A percentile compares a stretch with the other conserved stretches of the same genome.
Evolutionary conservation across 73 alveolate genomes (phyloP).

Genomic region (Breviolum minutum): DNA sequence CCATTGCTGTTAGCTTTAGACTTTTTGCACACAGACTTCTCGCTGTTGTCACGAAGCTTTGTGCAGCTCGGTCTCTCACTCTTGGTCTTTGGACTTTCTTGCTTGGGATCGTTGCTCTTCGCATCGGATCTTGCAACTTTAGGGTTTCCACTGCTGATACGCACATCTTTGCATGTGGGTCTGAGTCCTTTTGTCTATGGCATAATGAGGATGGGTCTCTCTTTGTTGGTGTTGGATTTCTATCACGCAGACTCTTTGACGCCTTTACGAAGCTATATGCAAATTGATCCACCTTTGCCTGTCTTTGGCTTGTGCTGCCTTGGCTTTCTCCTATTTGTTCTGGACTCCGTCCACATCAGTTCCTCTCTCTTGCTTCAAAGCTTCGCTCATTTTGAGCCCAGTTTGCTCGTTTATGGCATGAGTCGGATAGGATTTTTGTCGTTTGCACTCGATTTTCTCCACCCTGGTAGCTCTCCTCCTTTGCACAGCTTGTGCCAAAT

Average conservation of each 20-base stretch:
- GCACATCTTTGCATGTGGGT: background rate
- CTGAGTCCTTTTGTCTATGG: slow-evolving; percentile 6
- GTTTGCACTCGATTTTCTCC: background rate
- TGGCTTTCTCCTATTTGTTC: slow-evolving; percentile 1
- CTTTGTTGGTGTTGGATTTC: slow-evolving; percentile 3
- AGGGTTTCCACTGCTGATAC: slow-evolving; percentile 1
- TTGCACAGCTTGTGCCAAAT: background rate
- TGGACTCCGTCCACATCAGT: slow-evolving; percentile 11
- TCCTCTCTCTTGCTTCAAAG: background rate
- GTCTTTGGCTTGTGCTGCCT: slow-evolving; percentile 47
- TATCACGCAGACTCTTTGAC: background rate
- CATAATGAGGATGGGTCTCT: background rate
- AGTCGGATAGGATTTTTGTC: background rate
- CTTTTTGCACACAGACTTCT: background rate
- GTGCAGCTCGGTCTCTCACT: background rate
- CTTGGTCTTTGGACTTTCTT: slow-evolving; percentile 37
- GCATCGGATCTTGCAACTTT: background rate
- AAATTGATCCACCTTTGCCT: background rate
- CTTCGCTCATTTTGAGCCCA: background rate
- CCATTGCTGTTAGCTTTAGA: background rate
- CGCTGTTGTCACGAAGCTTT: background rate
- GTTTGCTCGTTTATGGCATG: slow-evolving; percentile 33
- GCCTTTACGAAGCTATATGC: background rate
- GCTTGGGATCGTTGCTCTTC: background rate
- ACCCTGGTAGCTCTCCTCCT: background rate